Conservation (phyloP, 2,329 filamentous ascomycete species). For the Paraconiothyrium sp. region DNA sequence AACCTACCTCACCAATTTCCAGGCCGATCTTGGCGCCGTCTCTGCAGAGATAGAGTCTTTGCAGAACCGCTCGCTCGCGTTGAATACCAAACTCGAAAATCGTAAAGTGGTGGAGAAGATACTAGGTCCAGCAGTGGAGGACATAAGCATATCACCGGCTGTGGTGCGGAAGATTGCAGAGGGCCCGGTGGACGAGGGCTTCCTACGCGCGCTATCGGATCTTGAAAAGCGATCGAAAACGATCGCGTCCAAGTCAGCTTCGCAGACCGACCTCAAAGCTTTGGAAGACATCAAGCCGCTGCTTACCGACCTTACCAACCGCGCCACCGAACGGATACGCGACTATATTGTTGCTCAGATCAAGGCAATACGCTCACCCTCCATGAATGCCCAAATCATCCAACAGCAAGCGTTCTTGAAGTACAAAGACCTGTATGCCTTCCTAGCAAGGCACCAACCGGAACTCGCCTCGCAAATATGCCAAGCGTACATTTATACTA, state of each 20-base stretch:
- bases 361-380: conserved; percentile 90
- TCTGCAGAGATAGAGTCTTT: conserved; percentile 95
- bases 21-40: conserved; percentile 89
- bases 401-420: conserved; percentile 91
- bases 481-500: conserved; percentile 95
- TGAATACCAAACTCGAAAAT: conserved; percentile 89
- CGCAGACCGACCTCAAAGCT: conserved; percentile 72
- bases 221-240: conserved; percentile 79
- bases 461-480: conserved; percentile 89
- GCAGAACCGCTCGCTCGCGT: conserved; percentile 82
- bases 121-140: conserved; percentile 87
- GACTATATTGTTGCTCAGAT: conserved; percentile 96
- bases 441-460: conserved; percentile 82
- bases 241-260: conserved; percentile 73
- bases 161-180: conserved; percentile 87
- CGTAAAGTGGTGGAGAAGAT: conserved; percentile 88
- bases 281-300: conserved; percentile 85
- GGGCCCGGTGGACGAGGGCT: conserved; percentile 87
- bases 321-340: conserved; percentile 91
- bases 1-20: conserved; percentile 89
- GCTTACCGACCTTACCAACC: conserved; percentile 82
- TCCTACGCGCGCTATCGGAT: conserved; percentile 84
- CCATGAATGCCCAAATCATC: conserved; percentile 96
- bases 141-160: conserved; percentile 85
- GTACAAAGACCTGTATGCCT: conserved; percentile 88